Conservation (phyloP, 306 rosid genomes). For the Fragaria nilgerrensis region DNA sequence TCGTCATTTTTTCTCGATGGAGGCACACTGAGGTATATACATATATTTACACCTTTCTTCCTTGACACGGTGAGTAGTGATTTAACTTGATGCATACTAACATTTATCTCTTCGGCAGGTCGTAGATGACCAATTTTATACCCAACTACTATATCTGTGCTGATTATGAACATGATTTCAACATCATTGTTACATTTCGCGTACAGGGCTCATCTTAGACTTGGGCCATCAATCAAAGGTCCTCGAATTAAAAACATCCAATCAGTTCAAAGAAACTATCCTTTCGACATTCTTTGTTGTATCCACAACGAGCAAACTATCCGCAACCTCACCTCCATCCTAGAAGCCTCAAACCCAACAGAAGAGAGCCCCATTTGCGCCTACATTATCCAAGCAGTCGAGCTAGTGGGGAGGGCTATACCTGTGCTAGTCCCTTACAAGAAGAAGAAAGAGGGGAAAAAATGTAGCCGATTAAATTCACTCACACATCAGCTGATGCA, state of each 20-base stretch:
- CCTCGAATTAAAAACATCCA: constrained; percentile 23
- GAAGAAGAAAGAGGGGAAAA: background rate
- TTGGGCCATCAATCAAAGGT: background rate
- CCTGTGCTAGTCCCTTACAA: constrained; percentile 46
- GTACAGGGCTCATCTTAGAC: constrained; percentile 17
- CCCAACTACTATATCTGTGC: constrained; percentile 21
- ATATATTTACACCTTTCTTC: background rate
- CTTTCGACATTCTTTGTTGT: constrained; percentile 37
- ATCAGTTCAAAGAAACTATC: constrained; percentile 12
- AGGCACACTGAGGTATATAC: background rate
- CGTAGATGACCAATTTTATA: constrained; percentile 23
- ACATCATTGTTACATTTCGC: constrained; percentile 22
- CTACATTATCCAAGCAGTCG: constrained; percentile 39
- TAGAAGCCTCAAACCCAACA: constrained; percentile 44
- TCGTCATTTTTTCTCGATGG: constrained; percentile 6
- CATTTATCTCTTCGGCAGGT: constrained; percentile 22
- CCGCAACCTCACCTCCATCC: constrained; percentile 33
- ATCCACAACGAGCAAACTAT: constrained; percentile 48
- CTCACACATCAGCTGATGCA: constrained; percentile 43
- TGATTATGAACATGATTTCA: constrained; percentile 14
- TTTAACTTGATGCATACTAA: background rate
- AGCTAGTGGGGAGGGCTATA: constrained; percentile 38
- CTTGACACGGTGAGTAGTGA: background rate
- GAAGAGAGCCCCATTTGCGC: constrained; percentile 34
- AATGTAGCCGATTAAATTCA: constrained; percentile 16